These are phyloP conservation scores for Fragaria ananassa DNA, from an alignment of 306 rosid genomes.

Conservation along the genomic window DNA sequence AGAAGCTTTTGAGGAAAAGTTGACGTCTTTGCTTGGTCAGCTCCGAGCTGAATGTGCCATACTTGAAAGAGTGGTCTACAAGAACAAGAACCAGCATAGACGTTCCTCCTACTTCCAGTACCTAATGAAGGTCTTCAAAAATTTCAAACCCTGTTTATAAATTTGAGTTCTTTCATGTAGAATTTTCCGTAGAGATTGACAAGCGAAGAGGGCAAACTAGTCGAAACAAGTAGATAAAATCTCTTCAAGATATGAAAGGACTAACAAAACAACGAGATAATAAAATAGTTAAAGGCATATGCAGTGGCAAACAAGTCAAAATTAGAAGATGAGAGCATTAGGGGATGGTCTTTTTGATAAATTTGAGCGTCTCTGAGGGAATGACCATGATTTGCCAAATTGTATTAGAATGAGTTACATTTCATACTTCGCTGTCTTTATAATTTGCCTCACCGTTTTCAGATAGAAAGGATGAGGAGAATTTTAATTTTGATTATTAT, in stretches of 20 bases:
- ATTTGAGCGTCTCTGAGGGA: background rate
- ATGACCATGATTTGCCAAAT: background rate
- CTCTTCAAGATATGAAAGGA: background rate
- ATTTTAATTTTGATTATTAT: background rate
- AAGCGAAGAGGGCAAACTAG: background rate
- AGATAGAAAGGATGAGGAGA: background rate
- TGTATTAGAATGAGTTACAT: background rate
- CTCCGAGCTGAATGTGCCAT: constrained; percentile 62
- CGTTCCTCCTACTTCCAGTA: constrained; percentile 68
- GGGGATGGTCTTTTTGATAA: background rate
- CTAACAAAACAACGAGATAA: background rate
- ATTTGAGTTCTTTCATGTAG: background rate
- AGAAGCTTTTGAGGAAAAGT: constrained; percentile 54
- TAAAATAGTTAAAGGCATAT: too few relatives aligned
- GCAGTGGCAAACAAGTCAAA: background rate
- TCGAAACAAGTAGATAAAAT: background rate
- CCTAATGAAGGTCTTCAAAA: constrained; percentile 59
- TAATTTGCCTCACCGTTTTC: background rate
- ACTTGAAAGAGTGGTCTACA: constrained; percentile 66
- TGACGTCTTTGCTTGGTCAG: constrained; percentile 53
- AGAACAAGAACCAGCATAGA: constrained; percentile 93
- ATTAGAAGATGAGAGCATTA: background rate
- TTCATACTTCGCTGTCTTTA: background rate
- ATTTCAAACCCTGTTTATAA: background rate
- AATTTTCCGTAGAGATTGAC: background rate